Percentiles rank a stretch among this genome's conserved stretches.
These are phyloP conservation scores for Marasmius tenuissimus DNA, from an alignment of 1,284 basidiomycete species.

Conservation along the genomic window DNA sequence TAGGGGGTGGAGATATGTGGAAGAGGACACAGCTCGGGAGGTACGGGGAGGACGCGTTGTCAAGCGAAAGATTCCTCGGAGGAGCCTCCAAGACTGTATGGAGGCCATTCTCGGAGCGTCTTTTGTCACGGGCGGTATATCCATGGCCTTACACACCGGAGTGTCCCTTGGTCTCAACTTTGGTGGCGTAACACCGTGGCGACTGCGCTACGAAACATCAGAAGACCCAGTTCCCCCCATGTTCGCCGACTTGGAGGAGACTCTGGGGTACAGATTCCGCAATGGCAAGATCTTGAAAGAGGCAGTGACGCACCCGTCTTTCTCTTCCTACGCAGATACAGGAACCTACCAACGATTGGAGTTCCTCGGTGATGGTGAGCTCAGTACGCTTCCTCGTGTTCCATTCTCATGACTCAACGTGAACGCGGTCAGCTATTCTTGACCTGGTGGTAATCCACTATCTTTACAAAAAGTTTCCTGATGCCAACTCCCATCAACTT, in stretches of 20 bases:
- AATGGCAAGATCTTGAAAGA: conserved; percentile 64
- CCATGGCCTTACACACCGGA: conserved; percentile 65
- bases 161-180: conserved; percentile 65
- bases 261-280: conserved; percentile 71
- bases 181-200: conserved; percentile 68
- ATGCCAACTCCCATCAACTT: conserved; percentile 73
- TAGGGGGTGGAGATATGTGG: conserved; percentile 61
- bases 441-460: conserved; percentile 75
- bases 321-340: conserved; percentile 46
- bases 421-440: conserved; percentile 56
- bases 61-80: conserved; percentile 49
- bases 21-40: conserved; percentile 36
- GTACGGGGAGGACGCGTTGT: conserved; percentile 27
- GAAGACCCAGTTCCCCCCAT: conserved; percentile 40
- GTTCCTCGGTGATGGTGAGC: conserved; percentile 81
- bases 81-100: conserved; percentile 83
- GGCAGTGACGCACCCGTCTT: conserved; percentile 82
- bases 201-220: conserved; percentile 44
- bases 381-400: not conserved
- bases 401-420: conserved; percentile 8
- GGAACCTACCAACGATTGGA: conserved; percentile 82
- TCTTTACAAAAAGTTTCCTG: conserved; percentile 66
- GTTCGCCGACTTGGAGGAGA: conserved; percentile 58
- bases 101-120: conserved; percentile 79
- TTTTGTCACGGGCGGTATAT: conserved; percentile 68